Conservation (phyloP, 352 stramenopile species). For the Globisporangium viniferum region DNA sequence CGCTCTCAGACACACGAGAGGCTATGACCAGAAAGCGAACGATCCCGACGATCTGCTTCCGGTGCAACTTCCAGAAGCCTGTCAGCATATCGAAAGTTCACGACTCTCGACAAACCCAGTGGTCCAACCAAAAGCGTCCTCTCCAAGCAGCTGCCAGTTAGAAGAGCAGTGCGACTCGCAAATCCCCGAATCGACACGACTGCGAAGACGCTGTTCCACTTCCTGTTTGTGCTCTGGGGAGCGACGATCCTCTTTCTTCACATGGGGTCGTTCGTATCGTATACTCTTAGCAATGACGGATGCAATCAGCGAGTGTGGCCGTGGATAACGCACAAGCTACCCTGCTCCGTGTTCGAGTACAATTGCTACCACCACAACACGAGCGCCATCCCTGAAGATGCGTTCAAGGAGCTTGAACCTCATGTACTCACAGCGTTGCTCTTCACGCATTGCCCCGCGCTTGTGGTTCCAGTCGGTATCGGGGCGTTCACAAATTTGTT, state of each 20-base stretch:
- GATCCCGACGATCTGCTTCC: background rate
- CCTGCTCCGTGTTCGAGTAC: conserved; percentile 24
- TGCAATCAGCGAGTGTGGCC: conserved; percentile 15
- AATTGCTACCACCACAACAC: conserved; percentile 18
- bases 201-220: conserved; percentile 2
- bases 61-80: background rate
- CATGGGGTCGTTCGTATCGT: background rate
- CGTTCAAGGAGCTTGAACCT: conserved; percentile 4
- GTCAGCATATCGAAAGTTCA: background rate
- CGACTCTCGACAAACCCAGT: background rate
- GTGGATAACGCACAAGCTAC: conserved; percentile 15
- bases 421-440: conserved; percentile 16
- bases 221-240: conserved; percentile 10
- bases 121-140: background rate
- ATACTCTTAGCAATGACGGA: background rate
- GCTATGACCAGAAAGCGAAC: background rate
- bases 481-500: conserved; percentile 17
- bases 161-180: background rate
- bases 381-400: background rate
- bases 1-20: background rate
- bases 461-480: conserved; percentile 18
- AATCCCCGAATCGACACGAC: background rate
- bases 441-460: conserved; percentile 21
- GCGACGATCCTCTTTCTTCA: conserved; percentile 2
- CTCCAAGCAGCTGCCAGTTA: background rate